Conservation (phyloP, 2,329 filamentous ascomycete genomes). For the Nigrospora sphaerica region DNA sequence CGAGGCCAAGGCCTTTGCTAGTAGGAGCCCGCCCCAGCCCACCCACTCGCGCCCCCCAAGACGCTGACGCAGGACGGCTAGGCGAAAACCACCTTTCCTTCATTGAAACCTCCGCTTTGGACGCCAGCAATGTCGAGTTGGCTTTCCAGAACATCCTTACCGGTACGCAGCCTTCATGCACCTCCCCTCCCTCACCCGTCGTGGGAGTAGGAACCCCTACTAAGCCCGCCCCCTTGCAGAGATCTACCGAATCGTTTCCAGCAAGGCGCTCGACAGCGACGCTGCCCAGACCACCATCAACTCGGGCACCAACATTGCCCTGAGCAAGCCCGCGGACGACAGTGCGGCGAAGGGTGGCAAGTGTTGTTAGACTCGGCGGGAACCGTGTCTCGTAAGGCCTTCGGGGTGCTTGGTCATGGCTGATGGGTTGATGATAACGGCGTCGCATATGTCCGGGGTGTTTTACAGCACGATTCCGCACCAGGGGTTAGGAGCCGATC, state of each 20-base stretch:
- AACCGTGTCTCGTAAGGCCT: slow-evolving; percentile 14
- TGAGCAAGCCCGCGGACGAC: slow-evolving; percentile 78
- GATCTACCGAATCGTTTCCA: slow-evolving; percentile 98
- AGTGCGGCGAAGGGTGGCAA: slow-evolving; percentile 68
- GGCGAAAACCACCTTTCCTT: slow-evolving; percentile 98
- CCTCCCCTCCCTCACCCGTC: slow-evolving; percentile 1
- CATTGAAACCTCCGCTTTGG: slow-evolving; percentile 97
- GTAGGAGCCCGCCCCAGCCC: slow-evolving; percentile 42
- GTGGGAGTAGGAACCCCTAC: neutral
- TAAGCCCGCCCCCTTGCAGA: slow-evolving; percentile 45
- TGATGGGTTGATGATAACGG: slow-evolving; percentile 24
- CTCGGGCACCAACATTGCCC: slow-evolving; percentile 74
- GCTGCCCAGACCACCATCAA: slow-evolving; percentile 71
- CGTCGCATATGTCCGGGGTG: slow-evolving; percentile 23
- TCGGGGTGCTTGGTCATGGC: slow-evolving; percentile 17
- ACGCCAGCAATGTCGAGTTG: slow-evolving; percentile 97
- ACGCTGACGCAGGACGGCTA: slow-evolving; percentile 32
- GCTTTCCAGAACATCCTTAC: slow-evolving; percentile 99
- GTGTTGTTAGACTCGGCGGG: slow-evolving; percentile 58
- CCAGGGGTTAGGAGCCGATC: slow-evolving; percentile 4
- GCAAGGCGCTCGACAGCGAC: slow-evolving; percentile 91
- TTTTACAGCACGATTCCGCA: slow-evolving; percentile 10
- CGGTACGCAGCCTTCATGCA: slow-evolving; percentile 50
- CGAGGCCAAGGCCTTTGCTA: slow-evolving; percentile 96
- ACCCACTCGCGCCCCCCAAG: neutral